phyloP scores from a whole-genome alignment of 2,329 filamentous ascomycete genomes.

The Dothistroma pini region DNA sequence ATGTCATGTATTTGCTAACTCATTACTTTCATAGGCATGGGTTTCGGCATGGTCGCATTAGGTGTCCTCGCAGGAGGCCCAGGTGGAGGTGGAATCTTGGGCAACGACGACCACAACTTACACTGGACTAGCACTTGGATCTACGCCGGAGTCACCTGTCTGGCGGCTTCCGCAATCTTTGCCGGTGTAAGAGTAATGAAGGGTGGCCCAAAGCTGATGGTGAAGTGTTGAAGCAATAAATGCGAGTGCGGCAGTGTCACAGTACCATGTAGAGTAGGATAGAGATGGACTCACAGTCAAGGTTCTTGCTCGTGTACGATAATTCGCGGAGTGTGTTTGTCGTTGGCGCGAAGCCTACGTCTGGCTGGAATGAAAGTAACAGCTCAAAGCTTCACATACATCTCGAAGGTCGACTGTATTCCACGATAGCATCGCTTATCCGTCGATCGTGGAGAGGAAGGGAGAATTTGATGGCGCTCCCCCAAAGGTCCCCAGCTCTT shows the following conservation, averaged over 20 bases:
- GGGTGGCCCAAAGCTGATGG: constrained; percentile 28
- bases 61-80: constrained; percentile 38
- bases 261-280: not conserved
- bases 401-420: not conserved
- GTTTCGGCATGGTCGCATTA: constrained; percentile 35
- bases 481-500: not conserved
- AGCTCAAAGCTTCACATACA: not conserved
- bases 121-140: constrained; percentile 46
- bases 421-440: not conserved
- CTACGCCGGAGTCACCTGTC: constrained; percentile 29
- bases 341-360: not conserved
- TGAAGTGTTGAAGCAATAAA: constrained; percentile 23
- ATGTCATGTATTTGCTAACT: no score
- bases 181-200: constrained; percentile 25
- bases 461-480: not conserved
- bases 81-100: constrained; percentile 53
- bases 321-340: not conserved
- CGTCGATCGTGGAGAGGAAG: not conserved
- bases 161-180: constrained; percentile 28
- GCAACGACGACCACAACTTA: constrained; percentile 58
- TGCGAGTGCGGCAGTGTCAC: not conserved
- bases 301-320: not conserved
- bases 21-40: constrained; percentile 10
- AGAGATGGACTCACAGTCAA: not conserved
- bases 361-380: not conserved